These are phyloP conservation scores for Tuber melanosporum DNA, from an alignment of 495 filamentous ascomycete species.

Conservation along the genomic window DNA sequence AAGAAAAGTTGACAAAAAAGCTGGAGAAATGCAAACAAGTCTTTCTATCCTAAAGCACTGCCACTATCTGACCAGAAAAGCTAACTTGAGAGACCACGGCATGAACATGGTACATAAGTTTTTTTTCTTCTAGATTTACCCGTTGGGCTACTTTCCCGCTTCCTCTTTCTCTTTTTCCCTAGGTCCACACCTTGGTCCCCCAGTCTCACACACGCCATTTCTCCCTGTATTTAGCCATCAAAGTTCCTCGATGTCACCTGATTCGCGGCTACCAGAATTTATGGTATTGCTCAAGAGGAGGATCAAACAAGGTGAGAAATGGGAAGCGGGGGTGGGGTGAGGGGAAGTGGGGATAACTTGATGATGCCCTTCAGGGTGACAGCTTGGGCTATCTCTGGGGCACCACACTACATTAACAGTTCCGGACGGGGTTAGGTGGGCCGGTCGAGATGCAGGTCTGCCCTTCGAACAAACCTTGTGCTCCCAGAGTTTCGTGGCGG, in stretches of 20 bases:
- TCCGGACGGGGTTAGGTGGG: neutral
- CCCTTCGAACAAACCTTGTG: neutral
- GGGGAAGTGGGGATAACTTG: neutral
- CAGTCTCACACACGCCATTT: neutral
- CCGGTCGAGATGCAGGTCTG: neutral
- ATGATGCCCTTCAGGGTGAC: neutral
- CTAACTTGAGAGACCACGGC: neutral
- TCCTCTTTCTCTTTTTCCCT: neutral
- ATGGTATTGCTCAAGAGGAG: constrained; percentile 7
- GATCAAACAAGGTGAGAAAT: constrained; percentile 15
- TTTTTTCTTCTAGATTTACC: neutral
- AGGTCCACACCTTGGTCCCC: neutral
- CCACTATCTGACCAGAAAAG: neutral
- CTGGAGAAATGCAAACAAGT: neutral
- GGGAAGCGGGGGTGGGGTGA: neutral
- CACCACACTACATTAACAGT: neutral
- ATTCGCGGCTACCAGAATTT: neutral
- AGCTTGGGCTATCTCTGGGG: neutral
- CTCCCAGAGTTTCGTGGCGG: neutral
- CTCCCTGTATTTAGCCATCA: neutral
- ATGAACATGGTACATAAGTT: neutral
- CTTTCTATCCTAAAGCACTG: neutral
- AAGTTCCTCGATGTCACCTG: neutral
- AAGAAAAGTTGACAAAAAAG: neutral
- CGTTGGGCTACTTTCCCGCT: neutral